Percentiles rank a stretch among this genome's conserved stretches.
Conservation (phyloP, 192 early-diverging fungal species). For the Backusella westeae region DNA sequence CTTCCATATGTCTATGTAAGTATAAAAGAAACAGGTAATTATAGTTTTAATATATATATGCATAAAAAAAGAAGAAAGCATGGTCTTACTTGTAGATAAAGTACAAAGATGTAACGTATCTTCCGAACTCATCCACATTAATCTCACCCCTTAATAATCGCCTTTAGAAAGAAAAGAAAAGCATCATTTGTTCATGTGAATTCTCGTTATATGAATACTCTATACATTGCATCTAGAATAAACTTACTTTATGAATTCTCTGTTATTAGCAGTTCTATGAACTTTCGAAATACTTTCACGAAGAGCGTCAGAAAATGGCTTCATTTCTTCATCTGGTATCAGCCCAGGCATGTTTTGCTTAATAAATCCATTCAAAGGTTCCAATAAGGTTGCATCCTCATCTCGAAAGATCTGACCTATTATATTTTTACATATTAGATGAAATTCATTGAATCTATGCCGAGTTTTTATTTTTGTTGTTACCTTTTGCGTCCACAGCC, state of each 20-base stretch:
- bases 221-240: neutral
- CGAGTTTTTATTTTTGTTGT: neutral
- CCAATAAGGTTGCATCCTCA: neutral
- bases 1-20: slow-evolving; percentile 39
- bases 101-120: slow-evolving; percentile 49
- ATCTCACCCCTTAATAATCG: slow-evolving; percentile 51
- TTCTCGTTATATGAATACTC: neutral
- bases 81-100: slow-evolving; percentile 44
- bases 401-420: slow-evolving; percentile 1
- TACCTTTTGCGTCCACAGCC: neutral
- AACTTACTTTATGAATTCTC: slow-evolving; percentile 49
- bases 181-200: neutral
- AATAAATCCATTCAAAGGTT: slow-evolving; percentile 6
- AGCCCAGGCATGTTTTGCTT: neutral
- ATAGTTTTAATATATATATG: too few relatives aligned
- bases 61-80: too few relatives aligned
- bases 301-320: slow-evolving; percentile 44
- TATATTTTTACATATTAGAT: neutral
- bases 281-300: slow-evolving; percentile 50
- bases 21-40: too few relatives aligned
- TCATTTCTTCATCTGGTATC: neutral
- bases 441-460: neutral
- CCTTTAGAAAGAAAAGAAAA: slow-evolving; percentile 6
- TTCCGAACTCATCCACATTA: slow-evolving; percentile 40
- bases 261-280: slow-evolving; percentile 49